These are phyloP conservation scores for Globisporangium spiculum DNA, from an alignment of 352 stramenopile genomes.

Conservation along the genomic window DNA sequence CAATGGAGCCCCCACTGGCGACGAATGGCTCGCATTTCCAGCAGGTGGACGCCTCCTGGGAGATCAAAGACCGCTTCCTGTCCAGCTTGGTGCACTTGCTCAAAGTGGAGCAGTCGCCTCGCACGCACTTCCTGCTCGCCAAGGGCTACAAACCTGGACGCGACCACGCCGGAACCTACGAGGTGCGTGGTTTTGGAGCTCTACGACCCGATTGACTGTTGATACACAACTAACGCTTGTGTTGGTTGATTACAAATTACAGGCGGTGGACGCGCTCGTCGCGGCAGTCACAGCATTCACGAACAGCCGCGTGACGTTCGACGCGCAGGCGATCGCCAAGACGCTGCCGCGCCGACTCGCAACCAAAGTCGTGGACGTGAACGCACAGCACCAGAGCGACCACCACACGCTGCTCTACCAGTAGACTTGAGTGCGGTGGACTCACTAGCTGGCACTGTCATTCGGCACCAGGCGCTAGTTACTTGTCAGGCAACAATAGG, in stretches of 20 bases:
- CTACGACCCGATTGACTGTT: too few species aligned
- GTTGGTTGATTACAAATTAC: not conserved
- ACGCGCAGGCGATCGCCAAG: conserved; percentile 31
- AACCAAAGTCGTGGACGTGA: conserved; percentile 23
- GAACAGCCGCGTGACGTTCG: conserved; percentile 28
- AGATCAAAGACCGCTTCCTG: conserved; percentile 56
- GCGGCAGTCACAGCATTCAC: conserved; percentile 36
- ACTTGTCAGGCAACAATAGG: not conserved
- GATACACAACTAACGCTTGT: not conserved
- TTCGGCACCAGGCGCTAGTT: not conserved
- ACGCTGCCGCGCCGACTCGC: conserved; percentile 28
- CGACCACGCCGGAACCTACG: conserved; percentile 42
- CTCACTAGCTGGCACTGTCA: not conserved
- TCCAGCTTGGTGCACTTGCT: conserved; percentile 47
- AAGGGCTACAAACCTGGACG: conserved; percentile 68
- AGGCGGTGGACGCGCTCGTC: conserved; percentile 39
- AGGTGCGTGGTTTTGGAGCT: conserved; percentile 19
- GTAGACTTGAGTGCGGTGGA: not conserved
- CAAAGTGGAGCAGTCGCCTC: conserved; percentile 44
- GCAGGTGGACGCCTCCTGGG: conserved; percentile 39
- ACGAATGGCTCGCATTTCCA: conserved; percentile 7
- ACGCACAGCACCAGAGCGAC: conserved; percentile 22
- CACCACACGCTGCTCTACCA: conserved; percentile 47
- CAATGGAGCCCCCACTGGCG: conserved; percentile 6
- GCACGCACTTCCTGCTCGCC: conserved; percentile 47